Conservation (phyloP, 1,284 basidiomycete species). For the Trametes polyzona region DNA sequence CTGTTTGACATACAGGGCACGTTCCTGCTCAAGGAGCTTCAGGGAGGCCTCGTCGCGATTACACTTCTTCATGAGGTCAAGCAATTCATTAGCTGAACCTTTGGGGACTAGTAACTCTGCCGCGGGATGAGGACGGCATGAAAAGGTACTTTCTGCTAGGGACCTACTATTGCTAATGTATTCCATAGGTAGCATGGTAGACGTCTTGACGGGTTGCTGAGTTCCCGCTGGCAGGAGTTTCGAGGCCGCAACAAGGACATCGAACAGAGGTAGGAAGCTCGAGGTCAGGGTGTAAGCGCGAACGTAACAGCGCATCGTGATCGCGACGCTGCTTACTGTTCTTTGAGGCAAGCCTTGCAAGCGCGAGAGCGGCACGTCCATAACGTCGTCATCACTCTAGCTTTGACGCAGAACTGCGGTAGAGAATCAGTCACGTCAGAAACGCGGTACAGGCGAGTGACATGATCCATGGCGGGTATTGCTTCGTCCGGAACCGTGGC, state of each 20-base stretch:
- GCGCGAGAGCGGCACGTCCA: constrained; percentile 19
- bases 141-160: no score
- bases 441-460: neutral
- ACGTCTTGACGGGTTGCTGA: constrained; percentile 3
- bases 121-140: neutral
- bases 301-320: neutral
- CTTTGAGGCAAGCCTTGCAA: constrained; percentile 19
- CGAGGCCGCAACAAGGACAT: neutral
- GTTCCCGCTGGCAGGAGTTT: neutral
- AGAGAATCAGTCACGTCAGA: neutral
- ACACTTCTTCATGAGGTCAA: constrained; percentile 12
- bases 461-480: neutral
- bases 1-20: neutral
- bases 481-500: neutral
- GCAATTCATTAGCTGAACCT: neutral
- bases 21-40: constrained; percentile 9
- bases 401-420: constrained; percentile 22
- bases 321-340: constrained; percentile 8
- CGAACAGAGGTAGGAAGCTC: constrained; percentile 8
- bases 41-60: constrained; percentile 6
- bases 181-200: constrained; percentile 21
- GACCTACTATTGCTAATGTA: constrained; percentile 18
- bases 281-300: neutral
- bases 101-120: constrained; percentile 15
- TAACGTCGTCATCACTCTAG: constrained; percentile 22